These are phyloP conservation scores for Annulohypoxylon truncatum DNA, from an alignment of 2,329 filamentous ascomycete genomes.

Conservation along the genomic window DNA sequence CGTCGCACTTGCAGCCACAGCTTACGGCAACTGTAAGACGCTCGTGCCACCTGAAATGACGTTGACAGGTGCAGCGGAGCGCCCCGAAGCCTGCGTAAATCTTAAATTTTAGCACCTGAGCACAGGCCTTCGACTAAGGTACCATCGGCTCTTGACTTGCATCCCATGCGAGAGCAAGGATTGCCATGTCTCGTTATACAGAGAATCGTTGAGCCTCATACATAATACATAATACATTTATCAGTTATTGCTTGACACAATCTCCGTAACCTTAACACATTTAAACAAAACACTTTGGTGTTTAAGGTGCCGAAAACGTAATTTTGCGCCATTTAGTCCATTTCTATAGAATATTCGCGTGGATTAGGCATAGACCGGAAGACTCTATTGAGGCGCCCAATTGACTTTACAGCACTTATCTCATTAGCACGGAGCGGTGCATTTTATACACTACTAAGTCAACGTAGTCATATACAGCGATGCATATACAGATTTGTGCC, in stretches of 20 bases:
- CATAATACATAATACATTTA: neutral
- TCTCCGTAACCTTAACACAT: neutral
- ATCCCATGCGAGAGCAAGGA: conserved; percentile 19
- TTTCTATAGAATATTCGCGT: conserved; percentile 1
- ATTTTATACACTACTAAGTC: conserved; percentile 19
- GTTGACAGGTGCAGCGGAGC: conserved; percentile 25
- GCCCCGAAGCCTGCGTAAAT: conserved; percentile 9
- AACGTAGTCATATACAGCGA: conserved; percentile 4
- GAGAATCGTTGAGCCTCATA: conserved; percentile 28
- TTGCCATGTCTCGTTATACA: conserved; percentile 19
- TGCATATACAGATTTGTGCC: neutral
- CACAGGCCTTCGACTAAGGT: conserved; percentile 19
- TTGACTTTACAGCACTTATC: neutral
- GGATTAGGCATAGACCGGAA: neutral
- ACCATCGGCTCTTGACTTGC: conserved; percentile 19
- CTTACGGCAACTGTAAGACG: conserved; percentile 22
- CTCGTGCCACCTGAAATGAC: conserved; percentile 38
- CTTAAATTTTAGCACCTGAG: neutral
- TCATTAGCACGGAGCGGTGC: conserved; percentile 14
- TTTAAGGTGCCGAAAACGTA: neutral
- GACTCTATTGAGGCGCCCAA: neutral
- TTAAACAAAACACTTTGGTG: neutral
- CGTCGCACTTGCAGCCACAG: conserved; percentile 29
- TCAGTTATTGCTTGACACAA: neutral
- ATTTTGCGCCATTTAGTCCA: neutral